phyloP scores from a whole-genome alignment of 257 asterid species.

The Leonotis leonurus region DNA sequence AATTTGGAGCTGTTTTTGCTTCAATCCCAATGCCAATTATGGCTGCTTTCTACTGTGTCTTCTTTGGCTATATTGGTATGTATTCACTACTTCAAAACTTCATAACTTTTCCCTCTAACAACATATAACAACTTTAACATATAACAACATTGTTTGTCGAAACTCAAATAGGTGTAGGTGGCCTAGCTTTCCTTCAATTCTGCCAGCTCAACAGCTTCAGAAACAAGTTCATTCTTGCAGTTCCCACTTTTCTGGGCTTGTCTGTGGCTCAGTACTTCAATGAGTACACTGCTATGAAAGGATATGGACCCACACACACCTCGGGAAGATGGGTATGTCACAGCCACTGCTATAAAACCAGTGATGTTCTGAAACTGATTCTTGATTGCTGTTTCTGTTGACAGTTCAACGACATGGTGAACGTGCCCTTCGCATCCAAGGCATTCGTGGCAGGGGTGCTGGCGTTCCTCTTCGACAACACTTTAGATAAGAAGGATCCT shows the following conservation, averaged over 20 bases:
- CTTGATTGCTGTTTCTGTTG: neutral
- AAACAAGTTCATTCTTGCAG: constrained; percentile 41
- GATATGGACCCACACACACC: constrained; percentile 45
- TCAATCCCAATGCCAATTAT: constrained; percentile 44
- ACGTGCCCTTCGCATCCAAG: constrained; percentile 77
- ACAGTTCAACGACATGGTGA: constrained; percentile 88
- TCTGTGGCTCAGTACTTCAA: constrained; percentile 53
- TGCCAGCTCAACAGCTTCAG: constrained; percentile 61
- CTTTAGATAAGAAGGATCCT: constrained; percentile 63
- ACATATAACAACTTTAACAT: neutral
- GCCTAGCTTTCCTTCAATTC: constrained; percentile 46
- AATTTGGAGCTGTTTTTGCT: constrained; percentile 60
- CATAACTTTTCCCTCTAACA: neutral
- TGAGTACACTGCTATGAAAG: constrained; percentile 33
- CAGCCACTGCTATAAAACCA: no score
- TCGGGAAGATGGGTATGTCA: constrained; percentile 49
- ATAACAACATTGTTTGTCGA: neutral
- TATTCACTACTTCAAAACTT: neutral
- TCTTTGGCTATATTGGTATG: constrained; percentile 49
- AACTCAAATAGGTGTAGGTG: constrained; percentile 35
- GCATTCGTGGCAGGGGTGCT: constrained; percentile 80
- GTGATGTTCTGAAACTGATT: no score
- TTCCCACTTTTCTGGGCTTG: constrained; percentile 37
- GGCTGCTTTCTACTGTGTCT: constrained; percentile 46
- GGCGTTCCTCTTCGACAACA: constrained; percentile 76